Conservation (phyloP, 2,329 filamentous ascomycete genomes). For the Colletotrichum camelliae region DNA sequence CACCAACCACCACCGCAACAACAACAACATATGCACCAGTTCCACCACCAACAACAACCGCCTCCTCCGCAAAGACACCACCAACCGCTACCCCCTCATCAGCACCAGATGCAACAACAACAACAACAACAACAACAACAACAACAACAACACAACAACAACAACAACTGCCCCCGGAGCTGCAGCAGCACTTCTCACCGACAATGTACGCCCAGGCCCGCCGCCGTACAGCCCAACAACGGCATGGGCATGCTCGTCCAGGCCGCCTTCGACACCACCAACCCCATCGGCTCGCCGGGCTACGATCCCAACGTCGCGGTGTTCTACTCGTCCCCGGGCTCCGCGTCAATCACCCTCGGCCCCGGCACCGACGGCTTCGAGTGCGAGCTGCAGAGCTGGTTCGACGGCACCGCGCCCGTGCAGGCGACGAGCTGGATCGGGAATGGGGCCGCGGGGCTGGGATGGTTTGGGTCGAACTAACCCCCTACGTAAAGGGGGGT, state of each 20-base stretch:
- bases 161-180: constrained; percentile 17
- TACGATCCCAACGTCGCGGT: constrained; percentile 27
- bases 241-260: constrained; percentile 48
- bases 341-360: constrained; percentile 28
- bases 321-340: constrained; percentile 22
- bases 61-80: neutral
- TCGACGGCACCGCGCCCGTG: constrained; percentile 15
- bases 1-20: constrained; percentile 3
- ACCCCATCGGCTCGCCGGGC: constrained; percentile 12
- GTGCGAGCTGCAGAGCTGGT: constrained; percentile 43
- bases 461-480: constrained; percentile 6
- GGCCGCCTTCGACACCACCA: constrained; percentile 39
- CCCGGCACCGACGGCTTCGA: constrained; percentile 52
- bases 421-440: constrained; percentile 17
- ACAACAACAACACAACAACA: constrained; percentile 7
- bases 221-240: constrained; percentile 30
- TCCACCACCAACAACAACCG: constrained; percentile 9
- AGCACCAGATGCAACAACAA: constrained; percentile 18
- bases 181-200: constrained; percentile 19
- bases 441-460: constrained; percentile 17
- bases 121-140: constrained; percentile 10
- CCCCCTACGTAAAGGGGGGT: fast-evolving
- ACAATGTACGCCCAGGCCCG: constrained; percentile 24
- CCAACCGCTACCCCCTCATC: neutral
- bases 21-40: neutral